These are phyloP conservation scores for Coemansia sp. DNA, from an alignment of 192 early-diverging fungal genomes.

Conservation along the genomic window DNA sequence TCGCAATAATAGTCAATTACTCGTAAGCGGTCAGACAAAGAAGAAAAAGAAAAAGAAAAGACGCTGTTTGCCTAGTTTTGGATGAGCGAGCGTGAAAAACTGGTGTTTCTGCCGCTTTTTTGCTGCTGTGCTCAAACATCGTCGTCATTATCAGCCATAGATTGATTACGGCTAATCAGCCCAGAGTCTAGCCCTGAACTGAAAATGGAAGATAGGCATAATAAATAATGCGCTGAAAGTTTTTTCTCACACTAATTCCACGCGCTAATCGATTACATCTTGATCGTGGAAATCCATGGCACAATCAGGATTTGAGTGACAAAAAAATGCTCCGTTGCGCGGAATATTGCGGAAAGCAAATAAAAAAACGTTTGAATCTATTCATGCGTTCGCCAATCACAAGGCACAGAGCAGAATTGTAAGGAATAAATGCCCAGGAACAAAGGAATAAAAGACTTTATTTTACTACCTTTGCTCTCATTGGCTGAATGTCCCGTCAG, in stretches of 20 bases:
- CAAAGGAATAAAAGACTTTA: too few relatives aligned
- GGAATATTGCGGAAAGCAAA: neutral
- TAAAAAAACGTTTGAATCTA: neutral
- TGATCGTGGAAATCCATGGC: neutral
- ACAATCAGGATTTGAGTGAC: neutral
- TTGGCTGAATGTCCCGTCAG: neutral
- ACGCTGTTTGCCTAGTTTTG: too few relatives aligned
- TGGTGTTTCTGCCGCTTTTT: too few relatives aligned
- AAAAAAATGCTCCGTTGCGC: conserved; percentile 1
- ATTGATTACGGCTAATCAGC: neutral
- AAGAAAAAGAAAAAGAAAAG: neutral
- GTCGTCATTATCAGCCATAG: too few relatives aligned
- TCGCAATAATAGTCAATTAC: neutral
- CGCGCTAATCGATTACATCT: neutral
- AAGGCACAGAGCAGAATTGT: too few relatives aligned
- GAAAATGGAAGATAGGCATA: too few relatives aligned
- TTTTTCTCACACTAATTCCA: neutral
- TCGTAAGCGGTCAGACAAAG: neutral
- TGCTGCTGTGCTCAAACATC: too few relatives aligned
- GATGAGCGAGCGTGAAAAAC: too few relatives aligned
- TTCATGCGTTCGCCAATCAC: neutral
- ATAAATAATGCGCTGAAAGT: neutral
- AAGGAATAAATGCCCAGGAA: too few relatives aligned
- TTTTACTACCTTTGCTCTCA: neutral
- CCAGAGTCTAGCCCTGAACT: neutral